Base-by-base conservation (phyloP, 202 grass and related monocot genomes). In the Schoenoplectus triqueter region DNA sequence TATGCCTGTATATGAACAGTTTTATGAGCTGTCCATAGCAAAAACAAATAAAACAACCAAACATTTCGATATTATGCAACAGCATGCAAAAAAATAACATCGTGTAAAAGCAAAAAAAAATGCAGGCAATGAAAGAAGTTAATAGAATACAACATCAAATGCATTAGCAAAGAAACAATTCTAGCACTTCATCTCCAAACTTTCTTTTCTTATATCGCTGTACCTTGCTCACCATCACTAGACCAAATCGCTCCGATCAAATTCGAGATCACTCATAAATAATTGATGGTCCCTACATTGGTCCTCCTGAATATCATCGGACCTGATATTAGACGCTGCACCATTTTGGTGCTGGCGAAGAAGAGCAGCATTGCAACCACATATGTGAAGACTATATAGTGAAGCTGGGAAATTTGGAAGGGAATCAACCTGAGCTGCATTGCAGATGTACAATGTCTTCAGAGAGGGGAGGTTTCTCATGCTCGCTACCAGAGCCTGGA, bases 381-480 rank as follows among this genome's bases (percentile, higher is more conserved):
- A 82, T 50, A 82, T 50, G 48, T 82, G 79, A 8, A 82, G 40
- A 51, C 61, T 82, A 19, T 82, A 41, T 13, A 82, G 61, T 66
- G 79, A 82, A 66, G 44, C 66, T 4, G 61, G 79, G 21, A 82
- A 66, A 47, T 7, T 50, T 9, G 63, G 61, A 2, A 82, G 41
- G 44, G 62, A 66, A 65, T 10, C 10, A 13, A 66, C 60, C 59
- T 22, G 41, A 66, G 17, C 66, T 9, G 59, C 79, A 47, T 82
- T 66, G 79, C 79, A 82, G 31, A 82, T 20, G 55, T 82, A 65
- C 61, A 82, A 82, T 82, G 61, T 82, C n/a, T 2, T 66, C 10
- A 82, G 18, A 42, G 61, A 49, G 3, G 9, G 1, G 64, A 46
- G 49, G 56, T 80, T 80, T 47, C 42, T 18, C 22, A 80, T 66